These are phyloP conservation scores for Nidularia sp. DNA, from an alignment of 768 basidiomycete genomes.

Conservation along the genomic window DNA sequence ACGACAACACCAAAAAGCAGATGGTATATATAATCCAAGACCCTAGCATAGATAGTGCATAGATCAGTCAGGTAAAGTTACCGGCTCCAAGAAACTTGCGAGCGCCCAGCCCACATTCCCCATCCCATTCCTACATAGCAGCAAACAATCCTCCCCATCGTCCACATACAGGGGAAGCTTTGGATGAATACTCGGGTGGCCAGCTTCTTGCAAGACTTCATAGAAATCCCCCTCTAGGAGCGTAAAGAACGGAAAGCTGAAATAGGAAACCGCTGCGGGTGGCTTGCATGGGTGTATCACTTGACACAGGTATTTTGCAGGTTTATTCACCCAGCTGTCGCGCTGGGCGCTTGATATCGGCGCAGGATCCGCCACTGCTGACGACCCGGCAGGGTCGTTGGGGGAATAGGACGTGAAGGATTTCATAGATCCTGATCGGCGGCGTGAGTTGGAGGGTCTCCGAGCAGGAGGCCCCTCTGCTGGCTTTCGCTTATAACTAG, in stretches of 20 bases:
- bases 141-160: slow-evolving; percentile 71
- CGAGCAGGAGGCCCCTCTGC: not conserved
- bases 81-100: slow-evolving; percentile 74
- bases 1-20: slow-evolving; percentile 1
- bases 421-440: slow-evolving; percentile 29
- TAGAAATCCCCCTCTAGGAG: slow-evolving; percentile 60
- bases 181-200: slow-evolving; percentile 71
- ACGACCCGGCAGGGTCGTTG: not conserved
- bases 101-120: slow-evolving; percentile 74
- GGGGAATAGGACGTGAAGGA: slow-evolving; percentile 28
- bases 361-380: slow-evolving; percentile 1
- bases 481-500: slow-evolving; percentile 21
- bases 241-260: slow-evolving; percentile 73
- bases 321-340: slow-evolving; percentile 42
- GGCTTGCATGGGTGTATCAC: slow-evolving; percentile 70
- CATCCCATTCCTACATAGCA: slow-evolving; percentile 57
- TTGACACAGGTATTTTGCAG: slow-evolving; percentile 59
- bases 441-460: slow-evolving; percentile 15
- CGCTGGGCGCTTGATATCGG: slow-evolving; percentile 18
- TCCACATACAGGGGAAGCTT: slow-evolving; percentile 77
- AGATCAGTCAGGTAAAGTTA: slow-evolving; percentile 21
- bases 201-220: slow-evolving; percentile 70
- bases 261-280: slow-evolving; percentile 60
- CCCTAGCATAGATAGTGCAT: not conserved
- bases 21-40: not conserved